phyloP scores from a whole-genome alignment of 495 filamentous ascomycete species.

The Paragyromitra xinjiangensis region DNA sequence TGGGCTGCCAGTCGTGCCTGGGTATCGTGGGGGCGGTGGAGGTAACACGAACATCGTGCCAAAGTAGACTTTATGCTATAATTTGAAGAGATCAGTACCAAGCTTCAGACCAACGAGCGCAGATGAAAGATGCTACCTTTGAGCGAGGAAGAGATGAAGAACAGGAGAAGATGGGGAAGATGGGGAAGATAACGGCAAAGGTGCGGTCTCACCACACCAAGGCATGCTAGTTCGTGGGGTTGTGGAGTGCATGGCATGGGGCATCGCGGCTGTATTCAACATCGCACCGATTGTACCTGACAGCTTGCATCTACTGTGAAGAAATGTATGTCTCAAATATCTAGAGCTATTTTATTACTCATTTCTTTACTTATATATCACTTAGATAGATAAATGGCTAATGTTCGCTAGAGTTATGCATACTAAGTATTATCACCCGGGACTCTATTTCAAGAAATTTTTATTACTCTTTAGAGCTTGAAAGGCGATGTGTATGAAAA shows the following conservation, averaged over 20 bases:
- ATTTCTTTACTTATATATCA: not conserved
- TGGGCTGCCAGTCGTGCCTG: slow-evolving; percentile 36
- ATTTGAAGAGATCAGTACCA: not conserved
- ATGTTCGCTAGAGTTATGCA: not conserved
- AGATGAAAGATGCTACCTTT: slow-evolving; percentile 6
- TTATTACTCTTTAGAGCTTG: not conserved
- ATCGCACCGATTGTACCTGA: slow-evolving; percentile 20
- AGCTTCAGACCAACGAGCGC: not conserved
- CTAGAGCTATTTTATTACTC: slow-evolving; percentile 1
- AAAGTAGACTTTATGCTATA: slow-evolving; percentile 6
- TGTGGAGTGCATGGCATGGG: slow-evolving; percentile 34
- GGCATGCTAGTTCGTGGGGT: slow-evolving; percentile 36
- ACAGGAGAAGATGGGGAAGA: slow-evolving; percentile 4
- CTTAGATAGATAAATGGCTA: not conserved
- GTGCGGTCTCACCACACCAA: slow-evolving; percentile 16
- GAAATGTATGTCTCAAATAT: slow-evolving; percentile 16
- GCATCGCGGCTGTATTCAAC: slow-evolving; percentile 39
- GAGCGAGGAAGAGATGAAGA: not conserved
- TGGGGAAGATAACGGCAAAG: slow-evolving; percentile 18
- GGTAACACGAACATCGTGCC: slow-evolving; percentile 49
- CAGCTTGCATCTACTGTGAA: slow-evolving; percentile 2
- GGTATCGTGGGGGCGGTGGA: slow-evolving; percentile 51
- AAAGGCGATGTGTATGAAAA: not conserved
- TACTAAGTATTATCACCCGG: not conserved
- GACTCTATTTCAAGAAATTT: not conserved